phyloP scores from a whole-genome alignment of 2,329 filamentous ascomycete genomes.

The Colletotrichum phormii region DNA sequence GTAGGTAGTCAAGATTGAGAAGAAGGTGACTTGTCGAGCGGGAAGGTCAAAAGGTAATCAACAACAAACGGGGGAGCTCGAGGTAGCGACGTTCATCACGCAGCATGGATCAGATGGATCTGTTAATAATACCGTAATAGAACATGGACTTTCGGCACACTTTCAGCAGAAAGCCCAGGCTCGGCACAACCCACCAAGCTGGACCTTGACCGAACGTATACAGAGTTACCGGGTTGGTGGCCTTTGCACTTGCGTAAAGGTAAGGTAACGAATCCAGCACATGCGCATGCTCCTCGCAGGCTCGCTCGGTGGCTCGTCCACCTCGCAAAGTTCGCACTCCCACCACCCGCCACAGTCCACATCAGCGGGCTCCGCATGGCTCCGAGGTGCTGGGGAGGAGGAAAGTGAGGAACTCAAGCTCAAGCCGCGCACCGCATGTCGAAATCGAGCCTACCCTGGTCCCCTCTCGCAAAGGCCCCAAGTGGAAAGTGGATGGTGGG shows the following conservation, averaged over 20 bases:
- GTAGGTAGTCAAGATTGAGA: background rate
- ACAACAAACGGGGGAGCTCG: background rate
- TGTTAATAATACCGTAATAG: slow-evolving; percentile 21
- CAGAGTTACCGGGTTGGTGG: slow-evolving; percentile 7
- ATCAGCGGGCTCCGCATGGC: slow-evolving; percentile 27
- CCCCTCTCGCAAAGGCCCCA: background rate
- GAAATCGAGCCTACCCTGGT: background rate
- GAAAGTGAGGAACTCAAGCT: background rate
- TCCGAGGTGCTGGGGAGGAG: slow-evolving; percentile 4
- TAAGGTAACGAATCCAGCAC: slow-evolving; percentile 3
- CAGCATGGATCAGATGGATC: slow-evolving; percentile 27
- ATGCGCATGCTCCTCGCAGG: background rate
- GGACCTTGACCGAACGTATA: slow-evolving; percentile 21
- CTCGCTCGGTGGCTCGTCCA: background rate
- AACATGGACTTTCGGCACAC: slow-evolving; percentile 18
- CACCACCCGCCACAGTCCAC: slow-evolving; percentile 16
- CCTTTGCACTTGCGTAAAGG: slow-evolving; percentile 9
- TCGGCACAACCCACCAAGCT: slow-evolving; percentile 33
- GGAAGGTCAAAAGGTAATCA: background rate
- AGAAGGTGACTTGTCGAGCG: background rate
- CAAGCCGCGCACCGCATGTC: background rate
- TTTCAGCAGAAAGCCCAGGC: slow-evolving; percentile 21
- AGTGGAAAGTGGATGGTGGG: background rate
- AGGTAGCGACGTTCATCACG: background rate
- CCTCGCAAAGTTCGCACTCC: slow-evolving; percentile 4